Base-by-base conservation (phyloP, 192 early-diverging fungal genomes). In the Coemansia sp. region DNA sequence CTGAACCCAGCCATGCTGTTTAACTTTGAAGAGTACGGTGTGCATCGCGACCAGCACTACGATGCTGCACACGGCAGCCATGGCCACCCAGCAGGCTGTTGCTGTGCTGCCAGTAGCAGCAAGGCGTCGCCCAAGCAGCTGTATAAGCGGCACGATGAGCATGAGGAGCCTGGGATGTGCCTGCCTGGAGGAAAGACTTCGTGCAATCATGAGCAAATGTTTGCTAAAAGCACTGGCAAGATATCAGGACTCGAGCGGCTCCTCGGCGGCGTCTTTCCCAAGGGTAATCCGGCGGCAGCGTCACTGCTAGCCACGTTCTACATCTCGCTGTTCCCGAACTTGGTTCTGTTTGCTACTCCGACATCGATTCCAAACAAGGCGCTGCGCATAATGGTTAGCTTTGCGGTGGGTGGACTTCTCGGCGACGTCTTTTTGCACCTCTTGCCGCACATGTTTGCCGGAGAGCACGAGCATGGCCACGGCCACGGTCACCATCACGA, bases 371-470 rank as follows among this genome's bases (percentile, higher is more conserved):
- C 85, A 33, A 80, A 71, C 69, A 73, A 70, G 66, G 73, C 66
- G 16, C 79, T 87, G 40, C 76, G 94, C 69, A 84, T 90, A 4
- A 86, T 95, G 67, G 93, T 95, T 29, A 88, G 91, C 49, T 94
- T 95, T 85, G 94, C 94, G 0, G 91, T 94, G n/a, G 94, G 94
- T 70, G 92, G 92, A 11, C 78, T 95, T 29, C 68, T 95, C 36
- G 93, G 94, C 15, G 94, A 95, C 71, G 94, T 94, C 12, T 92
- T 95, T 69, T 73, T 95, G 71, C 94, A 95, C 69, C 75, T 95
- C 52, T 69, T 95, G 46, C 94, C 94, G 46, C 90, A 94, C 70
- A 87, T 91, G 40, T 92, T 95, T 67, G 53, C 87, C 47, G 88
- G 84, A 40, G 91, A 69, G 24, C 82, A 83, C 33, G 63, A 52